Conservation (phyloP, 129 eudicot species). For the Ambrosia trifida region DNA sequence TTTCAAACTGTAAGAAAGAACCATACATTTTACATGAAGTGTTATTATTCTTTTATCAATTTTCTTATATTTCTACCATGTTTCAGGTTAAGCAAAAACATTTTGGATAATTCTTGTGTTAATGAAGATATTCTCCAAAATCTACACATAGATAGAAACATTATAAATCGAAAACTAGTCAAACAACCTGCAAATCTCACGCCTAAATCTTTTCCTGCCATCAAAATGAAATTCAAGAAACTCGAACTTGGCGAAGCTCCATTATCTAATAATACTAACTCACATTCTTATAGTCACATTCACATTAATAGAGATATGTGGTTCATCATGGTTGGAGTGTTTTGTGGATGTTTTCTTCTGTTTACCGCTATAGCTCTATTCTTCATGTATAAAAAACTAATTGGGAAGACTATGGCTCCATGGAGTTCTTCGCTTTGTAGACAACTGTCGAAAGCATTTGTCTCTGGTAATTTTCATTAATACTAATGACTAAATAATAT, state of each 20-base stretch:
- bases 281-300: conserved; percentile 6
- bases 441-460: conserved; percentile 80
- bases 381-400: conserved; percentile 41
- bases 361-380: conserved; percentile 33
- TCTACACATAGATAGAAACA: conserved; percentile 24
- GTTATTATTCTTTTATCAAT: not conserved
- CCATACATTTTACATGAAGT: not conserved
- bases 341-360: conserved; percentile 38
- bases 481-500: not conserved
- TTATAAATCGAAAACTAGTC: conserved; percentile 50
- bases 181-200: conserved; percentile 57
- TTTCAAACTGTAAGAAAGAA: conserved; percentile 44
- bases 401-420: conserved; percentile 52
- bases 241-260: conserved; percentile 21
- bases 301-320: conserved; percentile 28
- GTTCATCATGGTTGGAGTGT: conserved; percentile 51
- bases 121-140: conserved; percentile 29
- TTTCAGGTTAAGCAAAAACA: conserved; percentile 41
- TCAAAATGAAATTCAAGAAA: conserved; percentile 30
- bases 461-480: conserved; percentile 47
- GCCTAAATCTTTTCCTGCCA: conserved; percentile 50
- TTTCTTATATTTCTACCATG: conserved; percentile 21
- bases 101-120: conserved; percentile 12
- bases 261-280: conserved; percentile 9
- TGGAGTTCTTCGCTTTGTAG: conserved; percentile 70